phyloP scores from a whole-genome alignment of 2,329 filamentous ascomycete genomes.

The Thielaviopsis ethacetica region DNA sequence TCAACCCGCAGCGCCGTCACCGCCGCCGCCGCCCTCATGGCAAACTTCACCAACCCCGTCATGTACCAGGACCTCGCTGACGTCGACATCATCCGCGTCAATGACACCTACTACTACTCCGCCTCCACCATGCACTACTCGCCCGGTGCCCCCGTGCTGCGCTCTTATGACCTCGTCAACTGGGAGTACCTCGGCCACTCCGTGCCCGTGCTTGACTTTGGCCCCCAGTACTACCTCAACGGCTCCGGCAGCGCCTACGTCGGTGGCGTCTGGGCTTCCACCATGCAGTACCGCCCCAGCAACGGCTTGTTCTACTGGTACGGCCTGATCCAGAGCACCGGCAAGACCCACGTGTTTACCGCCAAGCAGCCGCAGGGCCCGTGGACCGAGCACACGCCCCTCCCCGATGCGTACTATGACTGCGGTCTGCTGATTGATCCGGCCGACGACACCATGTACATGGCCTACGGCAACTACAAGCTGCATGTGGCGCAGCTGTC shows the following conservation, averaged over 20 bases:
- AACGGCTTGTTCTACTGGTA: conserved; percentile 12
- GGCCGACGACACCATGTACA: conserved; percentile 37
- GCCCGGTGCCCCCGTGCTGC: conserved; percentile 29
- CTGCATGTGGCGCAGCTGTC: conserved; percentile 34
- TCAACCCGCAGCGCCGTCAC: too few species aligned
- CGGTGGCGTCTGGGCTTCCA: conserved; percentile 6
- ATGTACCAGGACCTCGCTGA: conserved; percentile 20
- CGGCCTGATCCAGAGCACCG: conserved; percentile 14
- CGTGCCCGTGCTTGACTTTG: background rate
- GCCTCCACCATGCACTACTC: conserved; percentile 45
- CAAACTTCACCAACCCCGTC: conserved; percentile 16
- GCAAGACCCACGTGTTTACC: conserved; percentile 16
- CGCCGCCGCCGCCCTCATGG: background rate
- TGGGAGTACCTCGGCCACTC: conserved; percentile 18
- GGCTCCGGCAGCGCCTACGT: conserved; percentile 12
- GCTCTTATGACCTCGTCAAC: conserved; percentile 19
- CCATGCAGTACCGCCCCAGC: conserved; percentile 8
- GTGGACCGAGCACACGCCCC: conserved; percentile 17
- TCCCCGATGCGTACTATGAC: conserved; percentile 31
- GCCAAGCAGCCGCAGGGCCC: conserved; percentile 14
- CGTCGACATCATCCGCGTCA: conserved; percentile 17
- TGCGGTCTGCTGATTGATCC: conserved; percentile 40
- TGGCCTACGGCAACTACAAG: conserved; percentile 23
- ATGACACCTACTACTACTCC: conserved; percentile 22
- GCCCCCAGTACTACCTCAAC: conserved; percentile 1